Evolutionary conservation across 345 rosid genomes (phyloP).

Genomic region (Ceriops decandra): DNA sequence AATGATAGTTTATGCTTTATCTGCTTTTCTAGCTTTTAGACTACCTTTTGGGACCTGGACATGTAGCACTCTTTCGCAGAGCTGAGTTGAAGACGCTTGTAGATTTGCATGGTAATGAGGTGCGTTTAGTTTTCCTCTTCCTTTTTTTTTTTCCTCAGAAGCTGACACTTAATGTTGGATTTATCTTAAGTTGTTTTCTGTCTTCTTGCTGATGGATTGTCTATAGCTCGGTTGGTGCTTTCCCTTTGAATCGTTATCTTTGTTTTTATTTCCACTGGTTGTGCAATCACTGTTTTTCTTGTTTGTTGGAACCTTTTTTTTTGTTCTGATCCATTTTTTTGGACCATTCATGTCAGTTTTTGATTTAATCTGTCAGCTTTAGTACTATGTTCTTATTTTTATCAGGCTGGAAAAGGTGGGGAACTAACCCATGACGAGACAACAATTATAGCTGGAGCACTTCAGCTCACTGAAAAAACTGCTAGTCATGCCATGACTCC

Average conservation of each 20-base stretch:
- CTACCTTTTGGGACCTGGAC: slow-evolving; percentile 79
- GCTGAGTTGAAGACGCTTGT: slow-evolving; percentile 99
- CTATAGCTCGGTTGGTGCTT: neutral
- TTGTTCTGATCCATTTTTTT: neutral
- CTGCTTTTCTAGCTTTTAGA: slow-evolving; percentile 62
- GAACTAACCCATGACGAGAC: slow-evolving; percentile 97
- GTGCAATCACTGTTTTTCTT: neutral
- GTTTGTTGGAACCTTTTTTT: neutral
- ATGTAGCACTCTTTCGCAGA: slow-evolving; percentile 89
- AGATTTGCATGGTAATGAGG: slow-evolving; percentile 91
- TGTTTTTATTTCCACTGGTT: neutral
- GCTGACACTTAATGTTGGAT: neutral
- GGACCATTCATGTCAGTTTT: neutral
- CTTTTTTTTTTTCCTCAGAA: neutral
- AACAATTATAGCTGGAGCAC: slow-evolving; percentile 98
- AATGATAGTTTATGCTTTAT: slow-evolving; percentile 1
- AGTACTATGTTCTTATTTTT: neutral
- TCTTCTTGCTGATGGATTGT: neutral
- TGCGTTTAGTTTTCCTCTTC: slow-evolving; percentile 22
- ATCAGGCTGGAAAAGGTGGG: slow-evolving; percentile 97
- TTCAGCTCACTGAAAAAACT: slow-evolving; percentile 80
- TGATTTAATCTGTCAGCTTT: neutral
- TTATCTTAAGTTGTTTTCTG: neutral
- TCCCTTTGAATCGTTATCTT: neutral
- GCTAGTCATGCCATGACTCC: slow-evolving; percentile 94